Conservation (phyloP, 306 rosid genomes). For the Rosa rugosa region DNA sequence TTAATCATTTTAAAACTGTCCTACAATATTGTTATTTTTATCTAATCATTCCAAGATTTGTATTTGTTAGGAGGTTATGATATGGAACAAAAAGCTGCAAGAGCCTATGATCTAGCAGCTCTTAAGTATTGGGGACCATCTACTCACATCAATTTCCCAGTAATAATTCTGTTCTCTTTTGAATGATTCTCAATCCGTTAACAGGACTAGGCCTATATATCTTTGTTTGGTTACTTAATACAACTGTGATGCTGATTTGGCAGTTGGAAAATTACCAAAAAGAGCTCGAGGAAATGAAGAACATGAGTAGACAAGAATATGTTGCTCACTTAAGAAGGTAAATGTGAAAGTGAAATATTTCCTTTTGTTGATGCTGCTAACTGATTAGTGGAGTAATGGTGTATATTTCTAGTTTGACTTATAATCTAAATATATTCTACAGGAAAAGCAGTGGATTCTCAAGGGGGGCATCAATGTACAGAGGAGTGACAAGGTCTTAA, state of each 20-base stretch:
- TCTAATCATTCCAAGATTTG: constrained; percentile 42
- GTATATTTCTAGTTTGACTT: constrained; percentile 8
- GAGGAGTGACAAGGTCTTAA: constrained; percentile 93
- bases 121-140: constrained; percentile 98
- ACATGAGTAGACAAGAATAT: constrained; percentile 81
- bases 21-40: neutral
- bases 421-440: constrained; percentile 23
- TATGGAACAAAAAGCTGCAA: constrained; percentile 93
- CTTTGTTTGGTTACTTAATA: constrained; percentile 4
- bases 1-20: constrained; percentile 12
- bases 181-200: constrained; percentile 8
- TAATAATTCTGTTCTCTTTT: constrained; percentile 27
- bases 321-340: constrained; percentile 93
- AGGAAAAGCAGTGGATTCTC: constrained; percentile 96
- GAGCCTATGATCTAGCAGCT: constrained; percentile 94
- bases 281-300: constrained; percentile 80
- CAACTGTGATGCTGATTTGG: constrained; percentile 21
- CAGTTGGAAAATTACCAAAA: constrained; percentile 76
- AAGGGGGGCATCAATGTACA: constrained; percentile 85
- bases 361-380: neutral
- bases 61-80: constrained; percentile 83
- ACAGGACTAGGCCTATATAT: neutral
- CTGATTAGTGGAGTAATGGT: neutral
- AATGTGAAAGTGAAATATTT: neutral
- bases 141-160: constrained; percentile 89